A percentile compares a stretch with the other conserved stretches of the same genome.
These are phyloP conservation scores for Sistotremastrum niveocremeum DNA, from an alignment of 768 basidiomycete genomes.

Conservation along the genomic window DNA sequence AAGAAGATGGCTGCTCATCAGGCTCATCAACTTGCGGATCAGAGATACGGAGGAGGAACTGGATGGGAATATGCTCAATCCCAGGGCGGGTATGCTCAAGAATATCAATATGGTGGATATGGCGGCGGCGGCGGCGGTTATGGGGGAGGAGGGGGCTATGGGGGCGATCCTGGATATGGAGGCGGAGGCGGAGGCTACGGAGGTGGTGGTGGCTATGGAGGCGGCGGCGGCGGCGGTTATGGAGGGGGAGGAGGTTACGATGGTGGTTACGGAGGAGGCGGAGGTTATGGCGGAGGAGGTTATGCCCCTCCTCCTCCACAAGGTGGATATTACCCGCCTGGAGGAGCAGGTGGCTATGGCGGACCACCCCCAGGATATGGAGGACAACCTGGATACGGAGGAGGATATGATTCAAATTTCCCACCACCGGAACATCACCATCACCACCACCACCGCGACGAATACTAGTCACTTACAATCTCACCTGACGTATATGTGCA, in stretches of 20 bases:
- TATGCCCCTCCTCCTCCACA: neutral
- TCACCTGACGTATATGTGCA: no score
- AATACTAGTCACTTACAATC: no score
- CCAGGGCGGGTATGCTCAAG: constrained; percentile 4
- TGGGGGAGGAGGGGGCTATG: constrained; percentile 1
- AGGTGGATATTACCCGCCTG: constrained; percentile 3
- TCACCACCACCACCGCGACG: constrained; percentile 4
- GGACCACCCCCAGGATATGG: constrained; percentile 1
- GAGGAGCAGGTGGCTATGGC: neutral
- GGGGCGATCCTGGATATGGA: neutral
- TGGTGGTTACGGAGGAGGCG: no score
- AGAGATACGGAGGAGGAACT: constrained; percentile 8
- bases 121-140: constrained; percentile 2
- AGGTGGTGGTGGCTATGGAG: neutral
- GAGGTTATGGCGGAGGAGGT: neutral
- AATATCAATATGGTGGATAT: constrained; percentile 8
- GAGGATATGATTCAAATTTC: neutral
- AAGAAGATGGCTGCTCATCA: constrained; percentile 11
- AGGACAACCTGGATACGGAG: neutral
- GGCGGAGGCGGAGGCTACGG: neutral
- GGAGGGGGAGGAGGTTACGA: no score
- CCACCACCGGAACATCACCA: constrained; percentile 1
- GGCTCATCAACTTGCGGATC: constrained; percentile 10
- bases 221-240: no score
- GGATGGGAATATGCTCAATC: constrained; percentile 10